Evolutionary conservation across 768 basidiomycete species (phyloP), one percentile per base, ranked within the genome.

Genomic region (Auricularia heimuer): DNA sequence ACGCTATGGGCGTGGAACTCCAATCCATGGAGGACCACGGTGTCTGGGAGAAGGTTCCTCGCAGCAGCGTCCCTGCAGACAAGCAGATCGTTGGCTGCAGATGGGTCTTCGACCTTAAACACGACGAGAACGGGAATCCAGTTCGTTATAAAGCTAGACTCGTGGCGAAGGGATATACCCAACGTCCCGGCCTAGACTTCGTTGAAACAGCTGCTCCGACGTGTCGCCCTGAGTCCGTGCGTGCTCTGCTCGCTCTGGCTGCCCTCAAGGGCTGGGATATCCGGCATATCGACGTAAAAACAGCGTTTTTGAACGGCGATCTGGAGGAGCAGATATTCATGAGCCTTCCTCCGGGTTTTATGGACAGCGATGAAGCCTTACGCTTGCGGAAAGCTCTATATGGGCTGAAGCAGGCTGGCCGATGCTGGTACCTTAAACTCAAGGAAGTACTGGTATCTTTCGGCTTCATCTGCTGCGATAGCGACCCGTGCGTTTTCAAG

Each of bases 91-190:
- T 44, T 10, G 44, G 18, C 44, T 10, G 44, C 44, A 10, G 44
- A 10, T 44, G 44, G 44, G 44, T 44, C 8, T 44, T 10, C 44
- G 44, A 44, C 44, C 44, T 44, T 10, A 67, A 67, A 54, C 44
- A 24, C 21, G 56, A 67, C 44, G 63, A 16, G 12, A 33, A 45
- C 6, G 47, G 67, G 36, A 42, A 47, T 16, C 24, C 44, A 24
- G 33, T 29, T 35, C 8, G 60, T 44, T 51, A 56, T 61, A 67
- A 67, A 34, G 65, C 65, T 11, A 8, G 62, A 7, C 65, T 65
- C 7, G 62, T 65, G 7, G 67, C 66, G 2, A 58, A 60, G 54
- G 69, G 69, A 1, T 66, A 65, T 61, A 14, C 36, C 21, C 69
- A 69, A 54, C 51, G 54, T 14, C 63, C 62, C 16, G 66, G 66